Evolutionary conservation across 345 rosid genomes (phyloP).

Genomic region (Viola odorata): DNA sequence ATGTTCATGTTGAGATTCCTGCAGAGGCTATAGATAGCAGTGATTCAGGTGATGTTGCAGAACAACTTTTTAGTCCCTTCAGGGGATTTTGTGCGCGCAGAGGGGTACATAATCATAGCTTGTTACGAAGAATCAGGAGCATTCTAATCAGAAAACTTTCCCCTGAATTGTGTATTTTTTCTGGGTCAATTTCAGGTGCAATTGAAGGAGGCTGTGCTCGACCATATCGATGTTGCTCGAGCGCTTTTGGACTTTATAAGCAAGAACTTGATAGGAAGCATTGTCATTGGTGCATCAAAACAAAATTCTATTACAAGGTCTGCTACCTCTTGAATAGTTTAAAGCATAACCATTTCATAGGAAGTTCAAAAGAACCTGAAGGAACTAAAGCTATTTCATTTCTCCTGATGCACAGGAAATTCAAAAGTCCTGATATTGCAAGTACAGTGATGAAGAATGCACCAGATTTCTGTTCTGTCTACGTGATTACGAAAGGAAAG

Average conservation of each 20-base stretch:
- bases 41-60: conserved; percentile 31
- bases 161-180: too few relatives aligned
- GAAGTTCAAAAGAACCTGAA: not conserved
- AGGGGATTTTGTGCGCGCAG: conserved; percentile 82
- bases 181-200: conserved; percentile 41
- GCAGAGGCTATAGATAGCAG: conserved; percentile 14
- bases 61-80: conserved; percentile 51
- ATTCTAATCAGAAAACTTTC: too few relatives aligned
- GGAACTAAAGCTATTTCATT: not conserved
- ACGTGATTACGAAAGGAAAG: conserved; percentile 80
- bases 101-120: conserved; percentile 43
- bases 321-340: conserved; percentile 3
- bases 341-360: not conserved
- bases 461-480: conserved; percentile 72
- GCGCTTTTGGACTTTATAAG: conserved; percentile 52
- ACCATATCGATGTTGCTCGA: conserved; percentile 52
- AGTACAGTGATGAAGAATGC: conserved; percentile 40
- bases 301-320: conserved; percentile 64
- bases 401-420: conserved; percentile 30
- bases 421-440: conserved; percentile 49
- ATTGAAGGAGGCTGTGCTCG: conserved; percentile 52
- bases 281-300: conserved; percentile 62
- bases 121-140: not conserved
- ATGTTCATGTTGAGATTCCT: conserved; percentile 3
- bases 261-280: conserved; percentile 45